Conservation (phyloP, 768 basidiomycete genomes). For the Infundibulicybe gibba region DNA sequence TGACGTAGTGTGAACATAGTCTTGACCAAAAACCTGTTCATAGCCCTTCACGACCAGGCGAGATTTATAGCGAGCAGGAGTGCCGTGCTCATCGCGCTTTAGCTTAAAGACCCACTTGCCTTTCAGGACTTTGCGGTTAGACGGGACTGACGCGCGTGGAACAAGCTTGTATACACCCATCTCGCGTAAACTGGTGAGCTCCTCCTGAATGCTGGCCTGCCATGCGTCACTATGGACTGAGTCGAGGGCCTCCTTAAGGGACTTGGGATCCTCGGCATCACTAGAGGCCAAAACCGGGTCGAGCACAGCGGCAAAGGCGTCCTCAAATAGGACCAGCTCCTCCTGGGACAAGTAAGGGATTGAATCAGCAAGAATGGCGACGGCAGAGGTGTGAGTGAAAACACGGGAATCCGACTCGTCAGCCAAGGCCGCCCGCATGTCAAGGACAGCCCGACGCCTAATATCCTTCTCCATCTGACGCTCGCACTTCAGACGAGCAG, state of each 20-base stretch:
- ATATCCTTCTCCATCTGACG: background rate
- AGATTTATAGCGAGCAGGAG: slow-evolving; percentile 25
- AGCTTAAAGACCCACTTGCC: slow-evolving; percentile 21
- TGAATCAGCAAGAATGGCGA: too few relatives aligned
- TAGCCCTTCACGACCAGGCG: slow-evolving; percentile 27
- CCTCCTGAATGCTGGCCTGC: slow-evolving; percentile 13
- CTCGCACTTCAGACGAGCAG: background rate
- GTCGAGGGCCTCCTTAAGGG: slow-evolving; percentile 15
- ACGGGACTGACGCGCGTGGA: slow-evolving; percentile 10
- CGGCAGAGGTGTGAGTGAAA: background rate
- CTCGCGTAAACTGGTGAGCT: slow-evolving; percentile 18
- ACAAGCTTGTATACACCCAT: slow-evolving; percentile 24
- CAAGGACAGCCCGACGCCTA: background rate
- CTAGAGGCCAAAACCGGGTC: background rate
- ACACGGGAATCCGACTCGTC: background rate
- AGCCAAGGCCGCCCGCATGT: background rate
- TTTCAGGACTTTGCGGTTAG: slow-evolving; percentile 22
- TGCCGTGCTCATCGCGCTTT: slow-evolving; percentile 24
- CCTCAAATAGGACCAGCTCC: background rate
- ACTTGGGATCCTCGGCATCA: slow-evolving; percentile 7
- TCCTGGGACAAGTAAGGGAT: too few relatives aligned
- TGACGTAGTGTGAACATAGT: slow-evolving; percentile 19
- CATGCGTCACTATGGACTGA: slow-evolving; percentile 17
- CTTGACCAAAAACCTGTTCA: slow-evolving; percentile 20
- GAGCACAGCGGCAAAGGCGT: background rate